Base-by-base conservation (phyloP, 768 basidiomycete species). In the Strobilomyces dryophilus region DNA sequence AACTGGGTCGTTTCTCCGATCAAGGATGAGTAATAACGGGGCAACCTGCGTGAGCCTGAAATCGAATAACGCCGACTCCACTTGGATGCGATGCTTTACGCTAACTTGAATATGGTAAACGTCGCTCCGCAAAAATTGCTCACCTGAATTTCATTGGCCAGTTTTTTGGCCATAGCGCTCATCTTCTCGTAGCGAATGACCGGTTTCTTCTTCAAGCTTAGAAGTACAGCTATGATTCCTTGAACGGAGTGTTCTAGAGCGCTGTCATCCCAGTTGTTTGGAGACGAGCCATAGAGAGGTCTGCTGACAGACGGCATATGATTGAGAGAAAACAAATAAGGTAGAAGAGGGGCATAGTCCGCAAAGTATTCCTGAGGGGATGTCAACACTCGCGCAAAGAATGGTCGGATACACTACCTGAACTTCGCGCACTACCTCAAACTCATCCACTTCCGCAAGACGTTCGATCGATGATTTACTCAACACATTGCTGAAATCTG, bases 131-230 rank as follows among this genome's bases (percentile, higher is more conserved):
- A 39, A 46, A 42, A 12, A 27, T 11, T 20, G 47, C 51, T 36
- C 67, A 92, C 93, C 68, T 94, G 87, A 44, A 99, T 76, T 64
- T 98, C 95, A 26, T 75, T 68, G 0, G 90, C 93, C 26, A 99
- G 73, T 66, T 91, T 93, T 73, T 85, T 90, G 8, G 95, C 95
- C 83, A 95, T 92, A 1, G 78, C 73, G 53, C 90, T 93, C 87
- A 94, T 95, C 66, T 81, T 84, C 71, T 98, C 95, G 68, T 93
- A 98, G 9, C 97, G 82, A 49, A 99, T 90, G 18, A 94, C 73
- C 1, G 97, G 95, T 63, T 91, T 92, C 78, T 98, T 98, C 79
- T 89, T 98, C 64, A 99, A 73, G 64, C 95, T 97, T 21, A 99
- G 80, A 42, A 98, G 77, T 8, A 95, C 87, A 0, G 95, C 87